Conservation (phyloP, 2,329 filamentous ascomycete genomes). For the Colletotrichum tabaci region DNA sequence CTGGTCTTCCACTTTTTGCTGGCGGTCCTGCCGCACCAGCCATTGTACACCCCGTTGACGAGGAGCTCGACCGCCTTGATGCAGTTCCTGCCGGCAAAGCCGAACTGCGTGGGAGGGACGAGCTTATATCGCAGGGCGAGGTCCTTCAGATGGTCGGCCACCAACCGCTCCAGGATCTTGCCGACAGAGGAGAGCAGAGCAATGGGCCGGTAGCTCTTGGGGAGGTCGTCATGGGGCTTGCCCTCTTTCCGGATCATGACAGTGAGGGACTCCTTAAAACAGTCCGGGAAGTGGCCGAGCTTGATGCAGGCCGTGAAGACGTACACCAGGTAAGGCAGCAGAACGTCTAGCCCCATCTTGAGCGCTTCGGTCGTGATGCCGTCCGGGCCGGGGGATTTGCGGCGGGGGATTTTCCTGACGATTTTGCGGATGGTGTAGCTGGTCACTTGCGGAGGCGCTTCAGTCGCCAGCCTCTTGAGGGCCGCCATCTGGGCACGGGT, state of each 20-base stretch:
- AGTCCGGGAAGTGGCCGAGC: background rate
- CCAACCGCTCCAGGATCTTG: constrained; percentile 16
- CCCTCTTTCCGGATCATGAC: constrained; percentile 8
- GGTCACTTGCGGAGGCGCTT: no score
- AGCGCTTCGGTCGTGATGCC: no score
- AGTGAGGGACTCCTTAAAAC: constrained; percentile 12
- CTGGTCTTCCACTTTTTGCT: background rate
- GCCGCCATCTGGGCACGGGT: no score
- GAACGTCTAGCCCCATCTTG: no score
- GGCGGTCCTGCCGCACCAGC: constrained; percentile 4
- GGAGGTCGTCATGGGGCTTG: background rate
- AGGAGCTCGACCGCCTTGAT: constrained; percentile 6
- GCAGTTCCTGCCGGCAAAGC: background rate
- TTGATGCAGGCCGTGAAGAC: background rate
- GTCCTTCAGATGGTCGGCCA: background rate
- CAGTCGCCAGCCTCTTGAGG: no score
- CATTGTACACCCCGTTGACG: background rate
- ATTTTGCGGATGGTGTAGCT: no score
- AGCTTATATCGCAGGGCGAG: background rate
- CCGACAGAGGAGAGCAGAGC: constrained; percentile 14
- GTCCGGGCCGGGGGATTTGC: no score
- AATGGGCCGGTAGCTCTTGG: constrained; percentile 15
- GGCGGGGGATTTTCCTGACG: no score
- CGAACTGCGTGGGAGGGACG: background rate
- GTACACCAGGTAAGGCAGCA: no score